Conservation (phyloP, 2,329 filamentous ascomycete genomes). For the Talaromyces sp. region DNA sequence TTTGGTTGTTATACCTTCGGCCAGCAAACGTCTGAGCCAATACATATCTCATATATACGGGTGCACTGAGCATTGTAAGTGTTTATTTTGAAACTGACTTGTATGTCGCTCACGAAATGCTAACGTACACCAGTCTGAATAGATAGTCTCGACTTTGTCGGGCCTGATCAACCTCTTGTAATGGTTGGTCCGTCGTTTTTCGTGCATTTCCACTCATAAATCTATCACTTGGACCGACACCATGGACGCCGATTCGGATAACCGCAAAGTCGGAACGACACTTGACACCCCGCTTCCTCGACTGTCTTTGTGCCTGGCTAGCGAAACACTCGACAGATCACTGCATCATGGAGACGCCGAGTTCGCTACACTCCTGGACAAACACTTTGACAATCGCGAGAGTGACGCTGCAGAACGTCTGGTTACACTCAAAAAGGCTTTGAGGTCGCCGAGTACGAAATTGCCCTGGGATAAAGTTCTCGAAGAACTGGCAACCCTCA, state of each 20-base stretch:
- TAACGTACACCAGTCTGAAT: background rate
- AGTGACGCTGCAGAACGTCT: slow-evolving; percentile 56
- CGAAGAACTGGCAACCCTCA: slow-evolving; percentile 62
- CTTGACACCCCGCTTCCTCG: slow-evolving; percentile 8
- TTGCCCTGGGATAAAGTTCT: slow-evolving; percentile 65
- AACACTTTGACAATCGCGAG: slow-evolving; percentile 32
- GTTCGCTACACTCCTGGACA: slow-evolving; percentile 27
- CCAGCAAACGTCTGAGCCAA: background rate
- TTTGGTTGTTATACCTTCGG: background rate
- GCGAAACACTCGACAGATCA: slow-evolving; percentile 26
- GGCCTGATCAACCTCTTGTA: background rate
- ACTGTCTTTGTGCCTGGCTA: slow-evolving; percentile 31
- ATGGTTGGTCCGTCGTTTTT: slow-evolving; percentile 6
- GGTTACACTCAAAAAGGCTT: slow-evolving; percentile 57
- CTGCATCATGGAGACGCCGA: slow-evolving; percentile 28
- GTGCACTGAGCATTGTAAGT: background rate
- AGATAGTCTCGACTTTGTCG: slow-evolving; percentile 11
- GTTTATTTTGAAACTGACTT: background rate
- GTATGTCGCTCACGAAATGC: background rate
- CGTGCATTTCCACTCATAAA: background rate
- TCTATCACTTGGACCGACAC: background rate
- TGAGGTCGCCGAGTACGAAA: slow-evolving; percentile 55
- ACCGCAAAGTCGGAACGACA: background rate
- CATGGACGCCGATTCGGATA: background rate
- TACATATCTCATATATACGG: background rate